Evolutionary conservation across 2,329 filamentous ascomycete genomes (phyloP).

Genomic region (Neopestalotiopsis clavispora): DNA sequence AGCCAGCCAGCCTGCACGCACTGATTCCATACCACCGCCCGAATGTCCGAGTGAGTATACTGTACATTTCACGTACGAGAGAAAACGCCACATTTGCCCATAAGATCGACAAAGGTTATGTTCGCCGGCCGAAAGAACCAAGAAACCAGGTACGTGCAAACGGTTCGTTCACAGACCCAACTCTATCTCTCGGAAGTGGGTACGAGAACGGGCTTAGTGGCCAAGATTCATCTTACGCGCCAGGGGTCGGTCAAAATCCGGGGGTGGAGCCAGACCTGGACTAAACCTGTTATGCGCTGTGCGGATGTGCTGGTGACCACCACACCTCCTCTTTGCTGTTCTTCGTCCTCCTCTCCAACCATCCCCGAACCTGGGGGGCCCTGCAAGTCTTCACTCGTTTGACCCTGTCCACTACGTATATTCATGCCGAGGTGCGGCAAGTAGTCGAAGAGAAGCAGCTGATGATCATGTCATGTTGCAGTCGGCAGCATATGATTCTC

Average conservation of each 20-base stretch:
- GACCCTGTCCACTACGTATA: background rate
- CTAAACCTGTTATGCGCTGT: background rate
- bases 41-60: background rate
- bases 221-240: slow-evolving; percentile 2
- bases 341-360: background rate
- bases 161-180: background rate
- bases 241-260: slow-evolving; percentile 6
- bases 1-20: background rate
- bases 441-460: background rate
- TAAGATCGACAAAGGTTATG: background rate
- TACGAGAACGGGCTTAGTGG: slow-evolving; percentile 1
- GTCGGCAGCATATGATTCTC: slow-evolving; percentile 8
- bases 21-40: background rate
- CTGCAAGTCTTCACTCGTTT: background rate
- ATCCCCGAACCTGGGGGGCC: background rate
- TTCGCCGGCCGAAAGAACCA: background rate
- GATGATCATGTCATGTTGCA: slow-evolving; percentile 6
- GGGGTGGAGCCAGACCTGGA: slow-evolving; percentile 4
- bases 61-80: background rate
- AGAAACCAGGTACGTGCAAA: background rate
- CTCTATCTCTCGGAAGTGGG: background rate
- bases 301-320: background rate
- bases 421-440: slow-evolving; percentile 11
- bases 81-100: background rate
- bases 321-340: background rate